Evolutionary conservation across 345 rosid genomes (phyloP), one percentile per base, ranked within the genome.

Genomic region (Sonneratia caseolaris): DNA sequence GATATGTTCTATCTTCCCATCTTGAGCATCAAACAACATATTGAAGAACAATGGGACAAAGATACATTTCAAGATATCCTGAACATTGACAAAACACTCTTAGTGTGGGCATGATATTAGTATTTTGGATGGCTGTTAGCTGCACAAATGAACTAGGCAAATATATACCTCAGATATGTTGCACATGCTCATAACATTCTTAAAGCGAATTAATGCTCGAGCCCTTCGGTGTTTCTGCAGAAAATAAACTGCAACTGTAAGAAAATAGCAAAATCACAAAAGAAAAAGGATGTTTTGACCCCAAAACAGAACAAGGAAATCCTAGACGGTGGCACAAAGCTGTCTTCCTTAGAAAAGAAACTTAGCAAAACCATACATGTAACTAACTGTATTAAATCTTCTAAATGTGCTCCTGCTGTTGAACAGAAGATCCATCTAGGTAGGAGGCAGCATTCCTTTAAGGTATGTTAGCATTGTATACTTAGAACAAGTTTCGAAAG

Each of bases 151-250:
- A 35, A 62, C 24, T 24, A n/a, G 12, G 6, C 18, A 62, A 62
- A 62, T 10, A n/a, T 3, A 27, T 62, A 62, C 66, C 66, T 62
- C 19, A 3, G 97, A 80, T 73, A 86, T 74, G 55, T 59, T 77
- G 72, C 72, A 77, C 66, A 76, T 79, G 77, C 79, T 81, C 64
- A 87, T 75, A 73, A 86, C 77, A 75, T 79, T 85, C 57, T 78
- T 70, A 72, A 92, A 95, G 49, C 93, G 96, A 24, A 70, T 49
- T 27, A 95, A 75, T 68, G 98, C 97, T 81, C 79, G 89, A 40
- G 85, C 87, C 82, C 88, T 86, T 78, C 93, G 92, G 69, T 89
- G 94, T 71, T 77, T 87, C 99, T 95, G 86, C 76, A 85, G 71
- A 55, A 77, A 43, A n/a, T 15, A 72, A 47, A 61, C 62, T 37